Conservation (phyloP, 139 green algal genomes). For the Pseudopediastrum boryanum region DNA sequence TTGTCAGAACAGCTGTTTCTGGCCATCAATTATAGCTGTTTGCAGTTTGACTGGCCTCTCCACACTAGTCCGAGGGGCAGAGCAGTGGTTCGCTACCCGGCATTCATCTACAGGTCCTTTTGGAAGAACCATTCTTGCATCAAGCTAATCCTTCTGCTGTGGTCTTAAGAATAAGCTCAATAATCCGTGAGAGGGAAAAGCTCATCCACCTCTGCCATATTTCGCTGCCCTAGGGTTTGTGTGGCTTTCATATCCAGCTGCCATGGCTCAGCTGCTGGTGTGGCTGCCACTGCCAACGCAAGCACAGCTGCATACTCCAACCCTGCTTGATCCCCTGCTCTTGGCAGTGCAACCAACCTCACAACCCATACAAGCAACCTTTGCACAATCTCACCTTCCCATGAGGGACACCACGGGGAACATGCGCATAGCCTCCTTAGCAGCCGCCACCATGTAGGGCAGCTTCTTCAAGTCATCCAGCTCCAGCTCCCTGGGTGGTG, state of each 20-base stretch:
- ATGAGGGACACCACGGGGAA: constrained; percentile 46
- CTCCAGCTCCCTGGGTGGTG: constrained; percentile 24
- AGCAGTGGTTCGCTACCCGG: too few species aligned
- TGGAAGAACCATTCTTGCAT: too few species aligned
- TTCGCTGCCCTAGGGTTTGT: too few species aligned
- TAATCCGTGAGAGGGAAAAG: too few species aligned
- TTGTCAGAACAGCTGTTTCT: not conserved
- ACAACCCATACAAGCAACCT: too few species aligned
- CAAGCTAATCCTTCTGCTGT: too few species aligned
- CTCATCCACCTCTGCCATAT: too few species aligned
- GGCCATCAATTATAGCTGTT: not conserved
- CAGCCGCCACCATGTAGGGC: constrained; percentile 32
- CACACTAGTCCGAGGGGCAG: not conserved
- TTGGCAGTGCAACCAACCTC: not conserved
- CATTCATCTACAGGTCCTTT: too few species aligned
- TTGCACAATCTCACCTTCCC: constrained; percentile 1
- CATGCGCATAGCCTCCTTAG: constrained; percentile 45
- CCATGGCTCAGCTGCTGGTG: not conserved
- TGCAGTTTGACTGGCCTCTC: not conserved
- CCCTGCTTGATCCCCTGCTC: not conserved
- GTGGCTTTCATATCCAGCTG: not conserved
- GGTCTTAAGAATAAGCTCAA: too few species aligned
- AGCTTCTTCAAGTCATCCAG: constrained; percentile 31
- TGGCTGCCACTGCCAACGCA: not conserved
- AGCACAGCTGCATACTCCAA: not conserved